phyloP scores from a whole-genome alignment of 2,329 filamentous ascomycete species.

The Fusarium sp. region DNA sequence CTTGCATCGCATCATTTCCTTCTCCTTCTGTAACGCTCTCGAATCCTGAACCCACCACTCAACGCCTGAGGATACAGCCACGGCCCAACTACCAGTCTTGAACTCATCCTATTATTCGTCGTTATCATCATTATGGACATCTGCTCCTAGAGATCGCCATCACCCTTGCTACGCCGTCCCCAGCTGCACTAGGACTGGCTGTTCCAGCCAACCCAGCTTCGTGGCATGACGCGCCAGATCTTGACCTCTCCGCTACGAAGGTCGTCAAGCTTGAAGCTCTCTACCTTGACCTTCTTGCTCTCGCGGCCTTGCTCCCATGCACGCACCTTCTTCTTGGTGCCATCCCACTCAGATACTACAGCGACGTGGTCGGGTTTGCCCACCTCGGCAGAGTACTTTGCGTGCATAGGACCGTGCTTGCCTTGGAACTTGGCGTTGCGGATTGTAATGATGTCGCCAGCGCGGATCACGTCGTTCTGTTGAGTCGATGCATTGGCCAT shows the following conservation, averaged over 20 bases:
- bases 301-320: slow-evolving; percentile 96
- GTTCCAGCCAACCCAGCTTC: slow-evolving; percentile 93
- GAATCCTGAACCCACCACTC: slow-evolving; percentile 24
- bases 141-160: slow-evolving; percentile 17
- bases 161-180: slow-evolving; percentile 26
- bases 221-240: slow-evolving; percentile 95
- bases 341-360: slow-evolving; percentile 96
- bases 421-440: slow-evolving; percentile 95
- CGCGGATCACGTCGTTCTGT: slow-evolving; percentile 91
- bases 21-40: slow-evolving; percentile 22
- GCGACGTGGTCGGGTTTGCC: slow-evolving; percentile 91
- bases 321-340: slow-evolving; percentile 96
- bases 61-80: slow-evolving; percentile 28
- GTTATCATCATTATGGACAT: slow-evolving; percentile 31
- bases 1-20: slow-evolving; percentile 18
- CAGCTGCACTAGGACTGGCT: slow-evolving; percentile 63
- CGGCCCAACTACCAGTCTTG: slow-evolving; percentile 16
- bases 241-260: slow-evolving; percentile 93
- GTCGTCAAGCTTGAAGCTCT: slow-evolving; percentile 95
- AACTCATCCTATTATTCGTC: slow-evolving; percentile 28
- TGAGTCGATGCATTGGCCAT: slow-evolving; percentile 92
- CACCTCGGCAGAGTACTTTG: slow-evolving; percentile 90
- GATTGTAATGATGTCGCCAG: slow-evolving; percentile 92
- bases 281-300: slow-evolving; percentile 90
- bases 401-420: slow-evolving; percentile 94